Conservation (phyloP, 2,329 filamentous ascomycete genomes). For the Pochonia chlamydosporia region DNA sequence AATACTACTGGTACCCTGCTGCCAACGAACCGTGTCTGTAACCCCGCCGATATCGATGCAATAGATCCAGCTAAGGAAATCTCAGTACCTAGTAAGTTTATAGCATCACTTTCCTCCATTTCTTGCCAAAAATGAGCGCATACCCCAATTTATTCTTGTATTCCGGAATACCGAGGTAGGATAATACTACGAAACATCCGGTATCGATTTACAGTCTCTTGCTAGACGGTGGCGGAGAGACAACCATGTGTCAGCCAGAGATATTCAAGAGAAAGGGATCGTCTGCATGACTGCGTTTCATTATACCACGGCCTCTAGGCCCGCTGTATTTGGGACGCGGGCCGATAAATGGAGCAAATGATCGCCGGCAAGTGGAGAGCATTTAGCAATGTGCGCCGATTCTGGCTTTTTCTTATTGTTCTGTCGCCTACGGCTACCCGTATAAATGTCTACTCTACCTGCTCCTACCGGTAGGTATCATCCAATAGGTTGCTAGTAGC, state of each 20-base stretch:
- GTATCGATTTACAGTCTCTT: not conserved
- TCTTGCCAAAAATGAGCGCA: not conserved
- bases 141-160: not conserved
- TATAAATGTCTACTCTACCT: too few species aligned
- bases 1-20: too few species aligned
- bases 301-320: not conserved
- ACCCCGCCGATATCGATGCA: too few species aligned
- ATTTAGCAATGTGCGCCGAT: too few species aligned
- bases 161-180: conserved; percentile 1
- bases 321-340: not conserved
- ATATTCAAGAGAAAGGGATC: not conserved
- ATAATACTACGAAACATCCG: not conserved
- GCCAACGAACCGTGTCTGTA: too few species aligned
- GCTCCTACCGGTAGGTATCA: too few species aligned
- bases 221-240: not conserved
- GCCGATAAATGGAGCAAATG: not conserved
- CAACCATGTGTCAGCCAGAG: not conserved
- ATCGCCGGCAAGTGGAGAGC: not conserved
- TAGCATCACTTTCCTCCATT: conserved; percentile 1
- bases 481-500: too few species aligned
- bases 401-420: too few species aligned
- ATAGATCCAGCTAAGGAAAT: too few species aligned
- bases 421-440: too few species aligned
- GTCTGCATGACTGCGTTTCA: not conserved
- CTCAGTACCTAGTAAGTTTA: too few species aligned